A percentile compares a stretch with the other conserved stretches of the same genome.
Conservation (phyloP, 768 basidiomycete species). For the Sporobolomyces roseus region DNA sequence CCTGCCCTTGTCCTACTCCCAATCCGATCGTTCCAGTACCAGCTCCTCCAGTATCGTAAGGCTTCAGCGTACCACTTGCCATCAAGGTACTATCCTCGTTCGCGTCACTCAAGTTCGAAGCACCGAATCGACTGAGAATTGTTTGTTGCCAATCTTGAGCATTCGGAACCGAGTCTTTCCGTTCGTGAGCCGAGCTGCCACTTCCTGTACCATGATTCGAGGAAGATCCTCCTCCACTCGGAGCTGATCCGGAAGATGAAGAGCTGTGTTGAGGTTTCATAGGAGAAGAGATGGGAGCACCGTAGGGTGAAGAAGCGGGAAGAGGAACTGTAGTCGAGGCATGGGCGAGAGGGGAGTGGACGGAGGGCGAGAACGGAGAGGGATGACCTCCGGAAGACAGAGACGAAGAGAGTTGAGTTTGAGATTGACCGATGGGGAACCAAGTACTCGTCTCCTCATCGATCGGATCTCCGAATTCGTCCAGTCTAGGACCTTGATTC, state of each 20-base stretch:
- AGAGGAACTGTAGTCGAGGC: neutral
- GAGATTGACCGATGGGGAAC: conserved; percentile 23
- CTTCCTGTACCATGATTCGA: neutral
- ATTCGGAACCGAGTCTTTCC: conserved; percentile 16
- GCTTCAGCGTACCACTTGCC: neutral
- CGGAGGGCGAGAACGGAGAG: neutral
- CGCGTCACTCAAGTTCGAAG: conserved; percentile 2
- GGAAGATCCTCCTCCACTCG: neutral
- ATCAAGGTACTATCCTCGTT: conserved; percentile 26
- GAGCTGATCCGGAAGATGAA: neutral
- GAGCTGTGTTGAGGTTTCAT: conserved; percentile 27
- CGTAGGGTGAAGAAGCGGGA: conserved; percentile 22
- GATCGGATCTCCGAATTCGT: conserved; percentile 31
- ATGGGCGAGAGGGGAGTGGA: neutral
- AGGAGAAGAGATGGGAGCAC: conserved; percentile 11
- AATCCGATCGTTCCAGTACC: neutral
- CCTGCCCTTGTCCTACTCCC: neutral
- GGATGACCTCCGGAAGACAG: neutral
- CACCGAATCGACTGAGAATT: conserved; percentile 29
- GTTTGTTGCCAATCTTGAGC: conserved; percentile 35
- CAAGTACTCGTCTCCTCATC: conserved; percentile 32
- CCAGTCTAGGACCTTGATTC: neutral
- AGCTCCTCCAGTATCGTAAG: neutral
- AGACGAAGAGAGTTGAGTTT: neutral
- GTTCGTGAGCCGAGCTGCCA: neutral